Percentiles rank a stretch among this genome's conserved stretches.
These are phyloP conservation scores for Mycena amicta DNA, from an alignment of 768 basidiomycete genomes.

Conservation along the genomic window DNA sequence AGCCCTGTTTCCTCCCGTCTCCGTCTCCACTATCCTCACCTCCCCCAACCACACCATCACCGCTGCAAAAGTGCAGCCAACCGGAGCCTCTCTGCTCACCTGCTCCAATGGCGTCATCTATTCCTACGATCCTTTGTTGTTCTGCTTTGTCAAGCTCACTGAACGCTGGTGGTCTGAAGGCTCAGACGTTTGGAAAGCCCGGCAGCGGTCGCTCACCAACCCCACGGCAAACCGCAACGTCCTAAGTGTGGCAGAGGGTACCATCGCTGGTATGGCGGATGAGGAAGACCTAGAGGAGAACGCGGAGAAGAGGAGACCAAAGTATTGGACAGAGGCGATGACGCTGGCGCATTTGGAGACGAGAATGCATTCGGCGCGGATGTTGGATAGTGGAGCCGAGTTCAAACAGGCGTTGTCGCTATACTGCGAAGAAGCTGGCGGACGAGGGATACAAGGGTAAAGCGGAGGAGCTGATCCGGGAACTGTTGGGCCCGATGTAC, in stretches of 20 bases:
- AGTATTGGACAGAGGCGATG: slow-evolving; percentile 83
- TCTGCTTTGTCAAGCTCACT: slow-evolving; percentile 73
- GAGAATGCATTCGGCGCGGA: slow-evolving; percentile 68
- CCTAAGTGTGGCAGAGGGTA: slow-evolving; percentile 54
- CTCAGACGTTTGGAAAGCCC: slow-evolving; percentile 81
- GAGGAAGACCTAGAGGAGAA: slow-evolving; percentile 24
- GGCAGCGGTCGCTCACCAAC: slow-evolving; percentile 51
- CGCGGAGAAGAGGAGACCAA: slow-evolving; percentile 55
- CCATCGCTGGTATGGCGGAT: slow-evolving; percentile 40
- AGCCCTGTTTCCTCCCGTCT: slow-evolving; percentile 66
- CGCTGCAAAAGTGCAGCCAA: slow-evolving; percentile 69
- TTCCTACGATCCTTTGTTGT: slow-evolving; percentile 72
- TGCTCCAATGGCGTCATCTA: slow-evolving; percentile 79
- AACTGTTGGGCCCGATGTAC: slow-evolving; percentile 88
- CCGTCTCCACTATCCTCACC: slow-evolving; percentile 60
- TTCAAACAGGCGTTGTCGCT: slow-evolving; percentile 74
- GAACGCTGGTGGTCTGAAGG: slow-evolving; percentile 86
- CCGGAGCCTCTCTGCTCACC: slow-evolving; percentile 77
- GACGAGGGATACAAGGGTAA: slow-evolving; percentile 88
- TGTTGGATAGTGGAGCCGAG: slow-evolving; percentile 82
- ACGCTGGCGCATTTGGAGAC: slow-evolving; percentile 90
- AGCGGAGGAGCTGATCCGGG: slow-evolving; percentile 89
- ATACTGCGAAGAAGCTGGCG: slow-evolving; percentile 84
- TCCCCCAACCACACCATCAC: slow-evolving; percentile 64
- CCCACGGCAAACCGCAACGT: slow-evolving; percentile 50